Evolutionary conservation across 768 basidiomycete genomes (phyloP).

Genomic region (Saitozyma podzolica): DNA sequence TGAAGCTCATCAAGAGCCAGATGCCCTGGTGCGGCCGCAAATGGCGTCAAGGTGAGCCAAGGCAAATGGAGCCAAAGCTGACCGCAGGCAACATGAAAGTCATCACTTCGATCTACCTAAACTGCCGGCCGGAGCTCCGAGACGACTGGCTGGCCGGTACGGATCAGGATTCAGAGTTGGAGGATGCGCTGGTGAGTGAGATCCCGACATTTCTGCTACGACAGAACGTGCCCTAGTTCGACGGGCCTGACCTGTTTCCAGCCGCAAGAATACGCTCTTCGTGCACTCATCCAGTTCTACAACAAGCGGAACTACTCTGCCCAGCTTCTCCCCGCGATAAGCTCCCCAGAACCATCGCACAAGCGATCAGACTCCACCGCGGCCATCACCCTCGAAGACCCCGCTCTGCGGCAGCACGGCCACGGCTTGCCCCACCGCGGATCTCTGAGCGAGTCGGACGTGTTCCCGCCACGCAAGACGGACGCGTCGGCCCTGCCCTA

Average conservation of each 20-base stretch:
- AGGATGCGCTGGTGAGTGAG: conserved; percentile 70
- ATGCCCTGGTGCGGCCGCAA: conserved; percentile 96
- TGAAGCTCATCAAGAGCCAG: conserved; percentile 98
- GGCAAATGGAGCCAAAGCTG: neutral
- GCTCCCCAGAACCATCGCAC: conserved; percentile 56
- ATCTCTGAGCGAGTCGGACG: conserved; percentile 71
- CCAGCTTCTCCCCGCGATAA: conserved; percentile 69
- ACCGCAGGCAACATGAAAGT: conserved; percentile 95
- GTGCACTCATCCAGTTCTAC: conserved; percentile 93
- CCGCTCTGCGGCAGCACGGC: conserved; percentile 17
- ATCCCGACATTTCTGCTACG: neutral
- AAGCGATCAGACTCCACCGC: conserved; percentile 49
- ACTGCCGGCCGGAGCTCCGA: conserved; percentile 91
- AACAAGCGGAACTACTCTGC: conserved; percentile 84
- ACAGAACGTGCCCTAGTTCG: neutral
- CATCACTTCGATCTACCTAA: conserved; percentile 95
- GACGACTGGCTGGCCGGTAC: conserved; percentile 96
- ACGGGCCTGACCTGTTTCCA: conserved; percentile 45
- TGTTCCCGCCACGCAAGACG: conserved; percentile 83
- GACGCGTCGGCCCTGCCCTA: conserved; percentile 80
- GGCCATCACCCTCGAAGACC: conserved; percentile 40
- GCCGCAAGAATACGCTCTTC: conserved; percentile 93
- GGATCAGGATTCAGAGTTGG: conserved; percentile 84
- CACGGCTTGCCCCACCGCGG: neutral
- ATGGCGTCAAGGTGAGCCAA: conserved; percentile 84